Evolutionary conservation across 164 flowering plant genomes (phyloP), one percentile per base, ranked within the genome.

Genomic region (Umbilicus rupestris): DNA sequence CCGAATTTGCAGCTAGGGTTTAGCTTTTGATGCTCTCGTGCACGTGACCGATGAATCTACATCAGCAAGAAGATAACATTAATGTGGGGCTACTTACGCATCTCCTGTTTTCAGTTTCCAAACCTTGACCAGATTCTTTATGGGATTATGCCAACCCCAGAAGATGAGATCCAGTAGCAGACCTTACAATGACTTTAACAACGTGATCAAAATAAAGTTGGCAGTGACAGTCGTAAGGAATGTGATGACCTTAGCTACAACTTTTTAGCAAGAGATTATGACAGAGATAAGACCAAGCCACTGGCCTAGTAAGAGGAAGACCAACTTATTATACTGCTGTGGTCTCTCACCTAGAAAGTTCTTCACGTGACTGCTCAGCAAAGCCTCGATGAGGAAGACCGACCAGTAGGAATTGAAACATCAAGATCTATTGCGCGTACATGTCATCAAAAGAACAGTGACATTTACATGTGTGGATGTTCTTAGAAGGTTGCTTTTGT

Each of bases 341-440:
- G 52, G 22, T 10, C 58, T 20, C 12, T 41, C 15, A 9, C 29
- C 58, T 7, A 20, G 16, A 55, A 55, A 55, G 60, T 55, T 33
- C 8, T 55, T 28, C 60, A 55, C 60, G 60, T 55, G 60, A 55
- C 60, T 55, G 60, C 60, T 55, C 28, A 55, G 33, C 60, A 55
- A 14, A 28, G 17, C 33, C 33, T 26, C 17, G 28, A 55, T 26
- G 31, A n/a, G n/a, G n/a, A n/a, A n/a, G n/a, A n/a, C n/a, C 60
- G 28, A 55, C 15, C 4, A 52, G 30, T 17, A 52, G 58, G 24
- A 20, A 30, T 50, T 9, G 8, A 16, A 16, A 1, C n/a, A n/a
- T n/a, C n/a, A n/a, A n/a, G n/a, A n/a, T n/a, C n/a, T n/a, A n/a
- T n/a, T n/a, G n/a, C n/a, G n/a, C n/a, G 55, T 47, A 20, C n/a